Evolutionary conservation across 1,139 yeast genomes (phyloP).

Genomic region (Waltiozyma sp.): DNA sequence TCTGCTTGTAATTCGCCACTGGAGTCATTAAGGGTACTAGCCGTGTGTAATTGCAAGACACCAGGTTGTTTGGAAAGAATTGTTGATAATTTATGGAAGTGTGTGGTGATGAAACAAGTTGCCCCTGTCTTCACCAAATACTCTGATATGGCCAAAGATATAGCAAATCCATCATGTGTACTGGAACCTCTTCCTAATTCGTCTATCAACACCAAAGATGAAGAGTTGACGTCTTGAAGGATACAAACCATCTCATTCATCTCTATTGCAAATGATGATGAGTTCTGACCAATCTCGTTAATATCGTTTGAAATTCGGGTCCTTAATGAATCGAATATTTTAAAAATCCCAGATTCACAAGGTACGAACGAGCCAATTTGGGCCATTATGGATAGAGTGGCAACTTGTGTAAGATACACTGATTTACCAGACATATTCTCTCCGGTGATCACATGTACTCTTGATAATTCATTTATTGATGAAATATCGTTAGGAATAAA

Average conservation of each 20-base stretch:
- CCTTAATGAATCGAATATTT: conserved; percentile 26
- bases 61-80: conserved; percentile 21
- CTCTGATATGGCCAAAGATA: conserved; percentile 29
- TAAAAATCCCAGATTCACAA: conserved; percentile 29
- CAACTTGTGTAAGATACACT: conserved; percentile 30
- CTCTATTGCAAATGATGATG: conserved; percentile 32
- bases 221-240: conserved; percentile 22
- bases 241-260: conserved; percentile 36
- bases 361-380: conserved; percentile 37
- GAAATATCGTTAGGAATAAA: conserved; percentile 31
- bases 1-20: conserved; percentile 19
- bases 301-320: conserved; percentile 25
- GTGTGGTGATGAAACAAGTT: conserved; percentile 28
- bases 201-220: conserved; percentile 30
- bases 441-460: conserved; percentile 34
- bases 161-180: conserved; percentile 30
- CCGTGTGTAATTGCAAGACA: conserved; percentile 24
- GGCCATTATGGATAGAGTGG: conserved; percentile 30
- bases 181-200: conserved; percentile 37
- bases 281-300: conserved; percentile 19
- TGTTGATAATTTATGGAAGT: conserved; percentile 28
- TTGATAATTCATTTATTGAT: conserved; percentile 24
- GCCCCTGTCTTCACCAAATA: conserved; percentile 19
- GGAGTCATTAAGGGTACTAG: conserved; percentile 13
- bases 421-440: conserved; percentile 41